Evolutionary conservation across 179 eudicot species (phyloP).

Genomic region (Sideroxylon spinosum): DNA sequence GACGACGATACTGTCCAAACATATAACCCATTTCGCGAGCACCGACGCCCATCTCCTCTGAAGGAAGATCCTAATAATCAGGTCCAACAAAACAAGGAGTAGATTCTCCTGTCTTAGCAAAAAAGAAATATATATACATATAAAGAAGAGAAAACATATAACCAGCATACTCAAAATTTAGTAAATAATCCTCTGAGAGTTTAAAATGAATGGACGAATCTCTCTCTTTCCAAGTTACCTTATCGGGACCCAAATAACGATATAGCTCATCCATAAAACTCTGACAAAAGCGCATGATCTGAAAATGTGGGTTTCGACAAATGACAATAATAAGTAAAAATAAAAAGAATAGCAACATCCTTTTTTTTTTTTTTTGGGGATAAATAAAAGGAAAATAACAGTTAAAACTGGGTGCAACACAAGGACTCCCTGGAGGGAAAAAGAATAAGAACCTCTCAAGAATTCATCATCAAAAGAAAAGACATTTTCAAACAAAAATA

Average conservation of each 20-base stretch:
- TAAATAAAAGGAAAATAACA: no score
- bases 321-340: background rate
- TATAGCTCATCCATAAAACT: conserved; percentile 90
- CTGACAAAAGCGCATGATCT: conserved; percentile 98
- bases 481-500: conserved; percentile 11
- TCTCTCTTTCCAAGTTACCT: conserved; percentile 40
- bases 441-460: background rate
- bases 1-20: conserved; percentile 92
- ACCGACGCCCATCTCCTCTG: conserved; percentile 98
- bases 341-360: no score
- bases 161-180: conserved; percentile 8
- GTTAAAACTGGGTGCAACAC: no score
- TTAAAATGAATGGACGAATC: conserved; percentile 1
- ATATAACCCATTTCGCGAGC: conserved; percentile 95
- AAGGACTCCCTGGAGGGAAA: no score
- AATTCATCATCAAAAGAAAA: background rate
- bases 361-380: no score
- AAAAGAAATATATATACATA: background rate
- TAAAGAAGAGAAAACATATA: background rate
- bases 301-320: conserved; percentile 18
- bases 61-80: conserved; percentile 81
- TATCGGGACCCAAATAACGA: conserved; percentile 92
- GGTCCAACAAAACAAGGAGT: background rate
- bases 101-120: background rate
- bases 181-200: background rate